Evolutionary conservation across 108 stramenopile species (phyloP).

Genomic region (Discostella stelligeroides): DNA sequence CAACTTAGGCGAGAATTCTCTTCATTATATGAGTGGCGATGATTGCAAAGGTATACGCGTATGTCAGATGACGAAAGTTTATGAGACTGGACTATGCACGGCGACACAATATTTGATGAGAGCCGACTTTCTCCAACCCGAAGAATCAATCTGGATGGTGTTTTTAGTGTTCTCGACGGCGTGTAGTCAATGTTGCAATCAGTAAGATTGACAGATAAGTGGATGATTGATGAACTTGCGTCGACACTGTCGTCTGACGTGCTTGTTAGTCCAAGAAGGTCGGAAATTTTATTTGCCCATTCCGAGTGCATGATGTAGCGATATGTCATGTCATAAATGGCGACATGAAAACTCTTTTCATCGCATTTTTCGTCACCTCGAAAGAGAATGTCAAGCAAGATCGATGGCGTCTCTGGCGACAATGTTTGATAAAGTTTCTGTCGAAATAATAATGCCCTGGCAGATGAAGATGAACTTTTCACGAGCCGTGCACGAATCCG

Average conservation of each 20-base stretch:
- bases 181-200: slow-evolving; percentile 83
- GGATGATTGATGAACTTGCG: slow-evolving; percentile 12
- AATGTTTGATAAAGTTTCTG: slow-evolving; percentile 64
- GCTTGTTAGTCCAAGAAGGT: slow-evolving; percentile 9
- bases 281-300: slow-evolving; percentile 48
- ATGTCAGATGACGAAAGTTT: slow-evolving; percentile 70
- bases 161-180: slow-evolving; percentile 51
- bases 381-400: slow-evolving; percentile 62
- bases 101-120: slow-evolving; percentile 72
- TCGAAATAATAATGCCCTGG: slow-evolving; percentile 63
- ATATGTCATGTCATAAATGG: slow-evolving; percentile 74
- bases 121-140: slow-evolving; percentile 73
- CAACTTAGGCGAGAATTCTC: slow-evolving; percentile 64
- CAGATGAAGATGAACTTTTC: slow-evolving; percentile 24
- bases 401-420: slow-evolving; percentile 68
- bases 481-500: slow-evolving; percentile 27
- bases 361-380: slow-evolving; percentile 20
- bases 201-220: slow-evolving; percentile 63
- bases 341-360: slow-evolving; percentile 53
- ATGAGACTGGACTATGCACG: slow-evolving; percentile 55
- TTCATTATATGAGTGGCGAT: slow-evolving; percentile 50
- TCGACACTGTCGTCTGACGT: slow-evolving; percentile 1
- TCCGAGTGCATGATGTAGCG: slow-evolving; percentile 60
- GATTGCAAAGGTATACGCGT: slow-evolving; percentile 54
- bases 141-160: slow-evolving; percentile 56